Evolutionary conservation across 768 basidiomycete genomes (phyloP), one percentile per base, ranked within the genome.

Genomic region (Mycena crocata): DNA sequence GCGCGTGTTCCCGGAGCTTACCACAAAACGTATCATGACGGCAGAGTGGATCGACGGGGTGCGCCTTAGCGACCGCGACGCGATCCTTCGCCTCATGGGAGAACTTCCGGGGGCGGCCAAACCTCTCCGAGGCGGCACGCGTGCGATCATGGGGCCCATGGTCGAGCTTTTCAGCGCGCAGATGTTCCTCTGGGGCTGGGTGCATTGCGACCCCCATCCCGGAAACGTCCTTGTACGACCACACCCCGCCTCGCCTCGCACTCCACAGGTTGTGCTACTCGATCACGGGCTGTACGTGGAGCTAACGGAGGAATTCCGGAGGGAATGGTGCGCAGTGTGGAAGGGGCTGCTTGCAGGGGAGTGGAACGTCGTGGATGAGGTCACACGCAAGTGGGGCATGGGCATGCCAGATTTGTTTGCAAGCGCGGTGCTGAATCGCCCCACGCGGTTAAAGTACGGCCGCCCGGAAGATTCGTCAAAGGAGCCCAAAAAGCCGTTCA

Each of bases 101-200:
- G 87, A 83, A 73, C 69, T 79, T 50, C 67, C 68, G 12, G 74
- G 78, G 34, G 76, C 78, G 14, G 40, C 75, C 5, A 79, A 74
- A 57, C 81, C 83, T 21, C 79, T 92, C 13, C 85, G 84, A 69
- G 91, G 92, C 14, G 92, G 92, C 28, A 79, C 87, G 37, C 78
- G 82, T 56, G 79, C 85, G 34, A 83, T 93, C 61, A 95, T 98
- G 94, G 88, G 93, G 66, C 89, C 90, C 24, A 94, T 95, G 86
- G 89, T 95, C 39, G 91, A 94, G 66, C 83, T 95, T 2, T 96
- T 96, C 81, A 91, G 91, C 32, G 93, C 92, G 3, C 94, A 89
- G 82, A 96, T 96, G 78, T 98, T 98, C 76, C 86, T 86, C 64
- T 98, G 93, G 93, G 95, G 95, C 14, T 95, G 90, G 85, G 91